phyloP scores from a whole-genome alignment of 2,329 filamentous ascomycete genomes.

The Pseudonectria buxi region DNA sequence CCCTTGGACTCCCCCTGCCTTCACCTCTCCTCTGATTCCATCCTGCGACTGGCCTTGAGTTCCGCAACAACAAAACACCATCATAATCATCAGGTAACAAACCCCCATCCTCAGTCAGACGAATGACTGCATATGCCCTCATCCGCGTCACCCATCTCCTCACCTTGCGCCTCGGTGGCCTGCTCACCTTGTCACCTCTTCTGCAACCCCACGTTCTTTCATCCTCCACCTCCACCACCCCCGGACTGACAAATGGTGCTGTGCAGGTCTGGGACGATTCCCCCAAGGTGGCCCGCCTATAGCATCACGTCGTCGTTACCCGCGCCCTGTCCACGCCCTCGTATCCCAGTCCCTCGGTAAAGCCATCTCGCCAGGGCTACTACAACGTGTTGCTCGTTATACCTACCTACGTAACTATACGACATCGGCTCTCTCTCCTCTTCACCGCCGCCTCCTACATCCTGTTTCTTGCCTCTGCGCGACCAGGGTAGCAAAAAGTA shows the following conservation, averaged over 20 bases:
- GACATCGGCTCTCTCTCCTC: too few species aligned
- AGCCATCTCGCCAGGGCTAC: slow-evolving; percentile 14
- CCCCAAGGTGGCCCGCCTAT: too few species aligned
- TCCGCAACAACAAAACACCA: slow-evolving; percentile 8
- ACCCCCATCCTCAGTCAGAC: slow-evolving; percentile 10
- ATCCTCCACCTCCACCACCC: slow-evolving; percentile 9
- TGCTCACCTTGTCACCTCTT: slow-evolving; percentile 21
- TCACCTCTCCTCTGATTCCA: not conserved
- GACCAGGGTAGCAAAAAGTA: too few species aligned
- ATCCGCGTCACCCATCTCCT: slow-evolving; percentile 20
- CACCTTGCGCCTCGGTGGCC: slow-evolving; percentile 18
- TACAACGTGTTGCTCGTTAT: slow-evolving; percentile 8
- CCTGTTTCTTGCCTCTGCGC: too few species aligned
- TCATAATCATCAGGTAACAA: slow-evolving; percentile 13
- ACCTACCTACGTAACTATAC: too few species aligned
- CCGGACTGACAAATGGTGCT: not conserved
- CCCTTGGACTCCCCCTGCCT: slow-evolving; percentile 1
- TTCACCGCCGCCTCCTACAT: too few species aligned
- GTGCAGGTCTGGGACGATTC: too few species aligned
- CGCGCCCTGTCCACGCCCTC: slow-evolving; percentile 8
- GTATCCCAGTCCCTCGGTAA: slow-evolving; percentile 10
- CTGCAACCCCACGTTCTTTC: slow-evolving; percentile 17
- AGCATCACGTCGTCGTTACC: not conserved
- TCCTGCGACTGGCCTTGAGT: too few species aligned
- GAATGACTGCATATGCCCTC: too few species aligned